phyloP scores from a whole-genome alignment of 768 basidiomycete genomes.

The Termitomyces sp. region DNA sequence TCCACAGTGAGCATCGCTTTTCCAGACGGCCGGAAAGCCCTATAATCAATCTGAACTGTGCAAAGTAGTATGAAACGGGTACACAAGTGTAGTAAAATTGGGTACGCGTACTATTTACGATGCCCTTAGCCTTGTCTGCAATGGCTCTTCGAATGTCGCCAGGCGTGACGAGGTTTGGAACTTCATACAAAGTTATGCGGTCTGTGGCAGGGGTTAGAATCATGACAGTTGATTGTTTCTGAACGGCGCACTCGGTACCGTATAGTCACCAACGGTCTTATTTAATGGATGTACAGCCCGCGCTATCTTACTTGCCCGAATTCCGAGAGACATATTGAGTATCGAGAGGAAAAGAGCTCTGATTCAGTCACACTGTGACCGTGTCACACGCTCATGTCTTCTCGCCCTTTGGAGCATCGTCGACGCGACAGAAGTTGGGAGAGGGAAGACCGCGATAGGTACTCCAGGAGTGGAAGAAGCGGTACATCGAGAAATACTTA shows the following conservation, averaged over 20 bases:
- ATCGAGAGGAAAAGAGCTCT: not conserved
- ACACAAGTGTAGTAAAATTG: not conserved
- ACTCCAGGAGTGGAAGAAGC: conserved; percentile 31
- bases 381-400: conserved; percentile 41
- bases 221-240: not conserved
- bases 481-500: conserved; percentile 29
- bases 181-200: conserved; percentile 6
- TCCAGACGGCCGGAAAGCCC: conserved; percentile 55
- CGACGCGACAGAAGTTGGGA: conserved; percentile 66
- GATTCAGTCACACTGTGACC: conserved; percentile 11
- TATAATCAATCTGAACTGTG: conserved; percentile 56
- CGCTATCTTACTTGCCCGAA: conserved; percentile 1
- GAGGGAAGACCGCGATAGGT: conserved; percentile 45
- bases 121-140: conserved; percentile 3
- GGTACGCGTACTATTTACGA: conserved; percentile 30
- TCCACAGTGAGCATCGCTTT: conserved; percentile 53
- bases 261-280: not conserved
- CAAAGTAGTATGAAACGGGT: not conserved
- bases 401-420: conserved; percentile 43
- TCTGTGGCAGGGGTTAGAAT: not conserved
- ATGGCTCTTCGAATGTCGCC: conserved; percentile 10
- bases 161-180: conserved; percentile 8
- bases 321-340: conserved; percentile 5
- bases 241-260: not conserved
- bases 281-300: not conserved